phyloP scores from a whole-genome alignment of 257 asterid genomes.

The Fraxinus anomala region DNA sequence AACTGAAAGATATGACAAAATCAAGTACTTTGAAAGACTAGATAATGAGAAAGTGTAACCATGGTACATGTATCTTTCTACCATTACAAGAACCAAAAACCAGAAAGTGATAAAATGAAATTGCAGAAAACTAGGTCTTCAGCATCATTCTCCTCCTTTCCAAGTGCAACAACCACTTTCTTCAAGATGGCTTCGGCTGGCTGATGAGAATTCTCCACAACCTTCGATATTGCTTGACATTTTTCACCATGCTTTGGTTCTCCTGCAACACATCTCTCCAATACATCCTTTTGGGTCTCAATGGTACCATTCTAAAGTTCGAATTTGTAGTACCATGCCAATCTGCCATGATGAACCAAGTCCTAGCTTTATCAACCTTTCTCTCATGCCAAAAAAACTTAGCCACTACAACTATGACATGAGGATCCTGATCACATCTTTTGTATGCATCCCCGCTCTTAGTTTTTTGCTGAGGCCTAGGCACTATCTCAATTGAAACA shows the following conservation, averaged over 20 bases:
- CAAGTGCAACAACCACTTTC: slow-evolving; percentile 80
- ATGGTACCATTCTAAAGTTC: slow-evolving; percentile 75
- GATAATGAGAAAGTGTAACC: neutral
- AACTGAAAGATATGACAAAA: too few species aligned
- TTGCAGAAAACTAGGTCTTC: slow-evolving; percentile 39
- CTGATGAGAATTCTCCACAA: slow-evolving; percentile 88
- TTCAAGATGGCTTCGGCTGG: slow-evolving; percentile 72
- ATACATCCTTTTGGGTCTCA: slow-evolving; percentile 70
- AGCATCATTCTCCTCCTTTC: slow-evolving; percentile 68
- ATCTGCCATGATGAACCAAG: slow-evolving; percentile 68
- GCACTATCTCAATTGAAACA: slow-evolving; percentile 69
- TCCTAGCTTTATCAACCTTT: slow-evolving; percentile 77
- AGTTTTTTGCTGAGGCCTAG: slow-evolving; percentile 72
- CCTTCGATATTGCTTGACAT: slow-evolving; percentile 82
- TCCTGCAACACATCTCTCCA: slow-evolving; percentile 69
- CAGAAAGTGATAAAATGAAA: neutral
- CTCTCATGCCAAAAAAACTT: slow-evolving; percentile 87
- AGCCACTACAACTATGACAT: slow-evolving; percentile 74
- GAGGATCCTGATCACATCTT: slow-evolving; percentile 70
- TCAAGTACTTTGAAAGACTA: neutral
- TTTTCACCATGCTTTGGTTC: slow-evolving; percentile 95
- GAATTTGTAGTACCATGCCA: slow-evolving; percentile 74
- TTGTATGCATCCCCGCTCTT: slow-evolving; percentile 68
- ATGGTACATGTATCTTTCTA: neutral
- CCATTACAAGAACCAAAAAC: slow-evolving; percentile 3